Evolutionary conservation across 768 basidiomycete genomes (phyloP), one percentile per base, ranked within the genome.

Genomic region (Boletales sp.): DNA sequence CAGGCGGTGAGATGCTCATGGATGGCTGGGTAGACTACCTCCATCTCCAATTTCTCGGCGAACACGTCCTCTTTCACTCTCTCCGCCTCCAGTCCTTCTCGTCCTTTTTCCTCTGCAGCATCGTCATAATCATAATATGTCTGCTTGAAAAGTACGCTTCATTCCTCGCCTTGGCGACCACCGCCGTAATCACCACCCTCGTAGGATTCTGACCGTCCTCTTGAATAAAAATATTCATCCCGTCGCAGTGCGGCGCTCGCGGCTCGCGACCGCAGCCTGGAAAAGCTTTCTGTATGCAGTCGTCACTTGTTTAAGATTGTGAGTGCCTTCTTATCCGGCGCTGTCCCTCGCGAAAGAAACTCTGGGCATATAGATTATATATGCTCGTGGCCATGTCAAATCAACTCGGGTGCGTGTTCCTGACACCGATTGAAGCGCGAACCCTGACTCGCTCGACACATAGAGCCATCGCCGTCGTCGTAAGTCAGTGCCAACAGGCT

Each of bases 341-440:
- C 32, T 14, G 32, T 14, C 9, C 11, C 32, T 34, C 31, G 31
- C 30, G 8, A 40, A 32, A 32, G 44, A n/a, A 49, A 55, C 50
- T 42, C 45, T 39, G 21, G 17, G 15, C 13, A 38, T 29, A 10
- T 45, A 87, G 86, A 48, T 67, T 78, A 52, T 88, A 87, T 59
- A 87, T 89, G 85, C 74, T 89, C 14, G 71, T 84, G 45, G 77
- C 82, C 21, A 87, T 87, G 84, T 80, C 85, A 18, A 80, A 84
- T 54, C 79, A 86, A 47, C 48, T 80, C n/a, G 78, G 83, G 86
- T 87, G 60, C 65, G 84, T 74, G 17, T 35, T 40, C 37, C 34
- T 34, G 9, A 18, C 15, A 4, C 43, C 21, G 5, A 38, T 18
- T 24, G 27, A 44, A 50, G n/a, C 5, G 34, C 7, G 42, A 45